Evolutionary conservation across 2,329 filamentous ascomycete genomes (phyloP).

Genomic region (Colletotrichum sublineola): DNA sequence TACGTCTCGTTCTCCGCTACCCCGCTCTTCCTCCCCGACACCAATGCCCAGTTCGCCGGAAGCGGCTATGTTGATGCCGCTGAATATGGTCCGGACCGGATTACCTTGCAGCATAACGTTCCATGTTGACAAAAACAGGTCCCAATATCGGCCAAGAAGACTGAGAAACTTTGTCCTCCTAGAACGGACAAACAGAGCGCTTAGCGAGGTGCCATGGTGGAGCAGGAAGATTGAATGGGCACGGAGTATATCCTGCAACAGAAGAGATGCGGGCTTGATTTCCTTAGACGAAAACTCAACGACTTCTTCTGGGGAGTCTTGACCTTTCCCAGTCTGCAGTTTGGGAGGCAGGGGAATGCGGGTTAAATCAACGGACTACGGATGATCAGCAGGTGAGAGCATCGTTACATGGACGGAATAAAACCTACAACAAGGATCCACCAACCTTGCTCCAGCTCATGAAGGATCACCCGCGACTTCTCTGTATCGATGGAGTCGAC

Average conservation of each 20-base stretch:
- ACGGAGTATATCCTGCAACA: constrained; percentile 84
- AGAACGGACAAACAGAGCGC: constrained; percentile 75
- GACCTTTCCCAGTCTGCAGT: constrained; percentile 56
- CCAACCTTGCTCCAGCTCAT: constrained; percentile 92
- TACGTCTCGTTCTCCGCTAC: constrained; percentile 93
- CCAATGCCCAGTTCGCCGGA: constrained; percentile 94
- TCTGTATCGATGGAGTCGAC: constrained; percentile 93
- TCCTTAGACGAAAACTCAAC: constrained; percentile 91
- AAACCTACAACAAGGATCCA: constrained; percentile 89
- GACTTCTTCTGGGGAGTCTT: constrained; percentile 58
- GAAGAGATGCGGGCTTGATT: constrained; percentile 83
- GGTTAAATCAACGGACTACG: constrained; percentile 84
- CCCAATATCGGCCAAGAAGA: constrained; percentile 86
- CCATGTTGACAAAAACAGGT: constrained; percentile 78
- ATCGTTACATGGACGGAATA: neutral
- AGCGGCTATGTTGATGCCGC: constrained; percentile 87
- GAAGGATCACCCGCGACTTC: constrained; percentile 84
- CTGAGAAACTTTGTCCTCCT: constrained; percentile 78
- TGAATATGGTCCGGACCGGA: constrained; percentile 82
- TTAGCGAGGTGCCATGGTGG: constrained; percentile 84
- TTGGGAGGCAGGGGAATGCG: constrained; percentile 73
- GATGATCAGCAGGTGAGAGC: constrained; percentile 16
- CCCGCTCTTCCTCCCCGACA: constrained; percentile 94
- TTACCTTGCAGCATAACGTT: constrained; percentile 92
- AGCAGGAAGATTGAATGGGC: constrained; percentile 89